phyloP scores from a whole-genome alignment of 352 stramenopile species.

The Thraustochytrium striatum region DNA sequence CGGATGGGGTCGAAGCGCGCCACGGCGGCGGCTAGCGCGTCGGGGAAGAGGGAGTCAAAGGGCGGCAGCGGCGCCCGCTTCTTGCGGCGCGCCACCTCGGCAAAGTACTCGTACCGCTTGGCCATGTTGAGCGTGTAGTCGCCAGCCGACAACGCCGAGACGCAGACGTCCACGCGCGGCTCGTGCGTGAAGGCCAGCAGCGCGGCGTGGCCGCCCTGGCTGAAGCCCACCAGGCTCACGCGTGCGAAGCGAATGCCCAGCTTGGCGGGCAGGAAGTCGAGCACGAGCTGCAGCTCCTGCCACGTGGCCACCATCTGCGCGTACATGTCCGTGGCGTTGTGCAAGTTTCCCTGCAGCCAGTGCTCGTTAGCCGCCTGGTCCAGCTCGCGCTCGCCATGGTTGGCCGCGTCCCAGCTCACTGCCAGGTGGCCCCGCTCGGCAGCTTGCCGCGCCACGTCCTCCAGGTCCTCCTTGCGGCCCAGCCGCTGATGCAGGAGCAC shows the following conservation, averaged over 20 bases:
- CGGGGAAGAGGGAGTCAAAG: slow-evolving; percentile 14
- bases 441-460: neutral
- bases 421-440: neutral
- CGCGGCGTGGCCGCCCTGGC: slow-evolving; percentile 7
- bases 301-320: slow-evolving; percentile 6
- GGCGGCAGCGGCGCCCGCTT: neutral
- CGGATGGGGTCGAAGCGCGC: slow-evolving; percentile 9
- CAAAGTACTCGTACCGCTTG: neutral
- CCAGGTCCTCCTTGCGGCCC: neutral
- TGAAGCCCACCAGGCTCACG: slow-evolving; percentile 2
- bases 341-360: neutral
- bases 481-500: neutral
- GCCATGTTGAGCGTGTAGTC: slow-evolving; percentile 42
- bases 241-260: neutral
- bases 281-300: slow-evolving; percentile 4
- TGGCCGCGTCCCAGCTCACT: slow-evolving; percentile 10
- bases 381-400: slow-evolving; percentile 4
- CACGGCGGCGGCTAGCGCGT: neutral
- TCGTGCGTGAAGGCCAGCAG: slow-evolving; percentile 1
- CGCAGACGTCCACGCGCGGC: slow-evolving; percentile 31
- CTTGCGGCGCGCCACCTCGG: neutral
- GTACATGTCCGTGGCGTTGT: slow-evolving; percentile 26
- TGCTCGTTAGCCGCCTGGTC: slow-evolving; percentile 2
- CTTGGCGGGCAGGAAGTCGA: slow-evolving; percentile 20
- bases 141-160: slow-evolving; percentile 18